phyloP scores from a whole-genome alignment of 768 basidiomycete genomes.

The Tulasnella sp. region DNA sequence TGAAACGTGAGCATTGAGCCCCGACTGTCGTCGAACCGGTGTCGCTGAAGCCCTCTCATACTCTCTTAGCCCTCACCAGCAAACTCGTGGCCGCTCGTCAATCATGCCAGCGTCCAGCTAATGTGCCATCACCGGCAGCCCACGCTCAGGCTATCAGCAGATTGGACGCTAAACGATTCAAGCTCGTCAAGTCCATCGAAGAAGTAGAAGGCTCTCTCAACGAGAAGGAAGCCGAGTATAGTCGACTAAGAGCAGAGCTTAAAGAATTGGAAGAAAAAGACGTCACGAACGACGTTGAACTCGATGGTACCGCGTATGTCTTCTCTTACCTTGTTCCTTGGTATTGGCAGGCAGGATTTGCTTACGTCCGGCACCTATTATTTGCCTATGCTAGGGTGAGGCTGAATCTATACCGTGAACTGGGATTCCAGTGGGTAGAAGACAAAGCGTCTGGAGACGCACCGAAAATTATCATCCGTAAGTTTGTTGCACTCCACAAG shows the following conservation, averaged over 20 bases:
- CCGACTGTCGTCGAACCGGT: neutral
- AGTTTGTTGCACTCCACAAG: neutral
- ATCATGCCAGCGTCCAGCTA: conserved; percentile 12
- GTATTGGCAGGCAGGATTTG: neutral
- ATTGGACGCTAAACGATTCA: conserved; percentile 15
- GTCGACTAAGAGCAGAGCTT: conserved; percentile 14
- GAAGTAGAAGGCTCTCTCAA: conserved; percentile 11
- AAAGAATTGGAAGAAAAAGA: conserved; percentile 15
- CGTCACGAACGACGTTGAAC: conserved; percentile 8
- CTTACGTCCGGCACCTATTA: neutral
- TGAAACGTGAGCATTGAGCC: neutral
- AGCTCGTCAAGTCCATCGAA: conserved; percentile 15
- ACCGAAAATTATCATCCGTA: conserved; percentile 2
- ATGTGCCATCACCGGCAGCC: conserved; percentile 5
- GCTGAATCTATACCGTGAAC: conserved; percentile 13
- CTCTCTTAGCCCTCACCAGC: neutral
- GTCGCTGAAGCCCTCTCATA: neutral
- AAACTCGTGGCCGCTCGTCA: conserved; percentile 12
- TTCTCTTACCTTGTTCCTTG: neutral
- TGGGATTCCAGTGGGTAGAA: conserved; percentile 16
- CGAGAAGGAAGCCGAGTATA: conserved; percentile 11
- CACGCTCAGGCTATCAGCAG: conserved; percentile 15
- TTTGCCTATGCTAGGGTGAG: conserved; percentile 9
- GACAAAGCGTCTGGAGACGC: neutral
- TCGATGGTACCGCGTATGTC: conserved; percentile 16